Base-by-base conservation (phyloP, 1,139 yeast genomes). In the Pichia sp. region DNA sequence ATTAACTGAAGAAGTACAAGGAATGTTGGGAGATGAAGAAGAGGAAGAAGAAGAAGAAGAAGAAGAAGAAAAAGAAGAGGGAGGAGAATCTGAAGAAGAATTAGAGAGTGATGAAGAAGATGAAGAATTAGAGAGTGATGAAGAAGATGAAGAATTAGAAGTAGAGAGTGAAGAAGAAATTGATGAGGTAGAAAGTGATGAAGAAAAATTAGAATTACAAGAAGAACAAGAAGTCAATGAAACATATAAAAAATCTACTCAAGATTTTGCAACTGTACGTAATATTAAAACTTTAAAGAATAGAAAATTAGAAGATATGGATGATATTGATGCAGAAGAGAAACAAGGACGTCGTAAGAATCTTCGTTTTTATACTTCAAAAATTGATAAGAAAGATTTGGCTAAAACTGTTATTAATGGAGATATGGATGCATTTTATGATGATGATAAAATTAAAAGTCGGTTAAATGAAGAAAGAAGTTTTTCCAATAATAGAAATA, bases 291-390 rank as follows among this genome's bases (percentile, higher is more conserved):
- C 57, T 39, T 59, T 61, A 23, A 54, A 57, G 33, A 48, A 42
- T 39, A 60, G 51, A 47, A 52, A 56, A 20, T 51, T 70, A 42
- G 94, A 86, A 34, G 75, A 75, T 20, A 69, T 78, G 36, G 87
- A 83, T 42, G 92, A 82, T 30, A 81, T 87, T 41, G 97, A 92
- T 62, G 74, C 77, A 51, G 95, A 87, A 61, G 98, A 90, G 44
- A 89, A 92, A 63, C 76, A 74, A 47, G 78, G 81, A 37, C 82
- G 95, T 59, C 87, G 85, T 70, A 82, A 80, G 64, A 78, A 95
- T 1, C 77, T 92, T 57, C 81, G 97, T 55, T 94, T 92, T 80
- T 92, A 92, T 73, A 92, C 98, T 1, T 86, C 97, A 50, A 92
- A 90, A 67, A 90, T 92, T 64, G 97, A 89, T 63, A 85, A 86